A percentile compares a stretch with the other conserved stretches of the same genome.
Conservation (phyloP, 2,329 filamentous ascomycete genomes). For the Aureobasidium zeae region DNA sequence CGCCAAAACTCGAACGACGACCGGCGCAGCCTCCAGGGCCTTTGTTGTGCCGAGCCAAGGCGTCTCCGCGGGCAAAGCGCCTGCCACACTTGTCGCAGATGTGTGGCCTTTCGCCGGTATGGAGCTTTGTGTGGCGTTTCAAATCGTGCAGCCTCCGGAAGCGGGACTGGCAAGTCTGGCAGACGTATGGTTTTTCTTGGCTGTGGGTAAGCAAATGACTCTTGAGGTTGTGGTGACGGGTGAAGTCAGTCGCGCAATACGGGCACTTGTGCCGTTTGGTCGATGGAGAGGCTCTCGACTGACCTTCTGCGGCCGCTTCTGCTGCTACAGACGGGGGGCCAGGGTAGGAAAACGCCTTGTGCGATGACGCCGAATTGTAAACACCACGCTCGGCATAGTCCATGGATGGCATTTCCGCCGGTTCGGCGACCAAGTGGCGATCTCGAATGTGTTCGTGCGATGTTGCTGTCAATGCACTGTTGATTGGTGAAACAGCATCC, state of each 20-base stretch:
- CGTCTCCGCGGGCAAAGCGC: conserved; percentile 91
- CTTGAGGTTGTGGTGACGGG: conserved; percentile 93
- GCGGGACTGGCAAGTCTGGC: conserved; percentile 82
- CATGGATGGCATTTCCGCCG: conserved; percentile 24
- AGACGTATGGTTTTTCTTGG: conserved; percentile 95
- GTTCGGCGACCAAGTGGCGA: conserved; percentile 26
- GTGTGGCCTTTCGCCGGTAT: conserved; percentile 92
- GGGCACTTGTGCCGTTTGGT: conserved; percentile 93
- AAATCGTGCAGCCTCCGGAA: conserved; percentile 90
- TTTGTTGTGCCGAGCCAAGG: conserved; percentile 87
- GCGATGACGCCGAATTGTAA: conserved; percentile 24
- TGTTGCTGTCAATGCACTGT: conserved; percentile 35
- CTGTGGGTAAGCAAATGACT: conserved; percentile 95
- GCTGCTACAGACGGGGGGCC: conserved; percentile 39
- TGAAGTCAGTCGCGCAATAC: conserved; percentile 94
- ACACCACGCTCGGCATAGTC: conserved; percentile 28
- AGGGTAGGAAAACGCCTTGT: conserved; percentile 56
- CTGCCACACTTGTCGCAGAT: conserved; percentile 91
- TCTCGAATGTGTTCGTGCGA: conserved; percentile 16
- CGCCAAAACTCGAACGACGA: conserved; percentile 73
- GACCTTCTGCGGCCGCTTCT: conserved; percentile 39
- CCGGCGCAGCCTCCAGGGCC: conserved; percentile 92
- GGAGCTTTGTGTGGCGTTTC: conserved; percentile 91
- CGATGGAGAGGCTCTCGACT: conserved; percentile 56
- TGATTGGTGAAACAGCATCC: conserved; percentile 31